Conservation (phyloP, 495 filamentous ascomycete genomes). For the Neurospora intermedia region DNA sequence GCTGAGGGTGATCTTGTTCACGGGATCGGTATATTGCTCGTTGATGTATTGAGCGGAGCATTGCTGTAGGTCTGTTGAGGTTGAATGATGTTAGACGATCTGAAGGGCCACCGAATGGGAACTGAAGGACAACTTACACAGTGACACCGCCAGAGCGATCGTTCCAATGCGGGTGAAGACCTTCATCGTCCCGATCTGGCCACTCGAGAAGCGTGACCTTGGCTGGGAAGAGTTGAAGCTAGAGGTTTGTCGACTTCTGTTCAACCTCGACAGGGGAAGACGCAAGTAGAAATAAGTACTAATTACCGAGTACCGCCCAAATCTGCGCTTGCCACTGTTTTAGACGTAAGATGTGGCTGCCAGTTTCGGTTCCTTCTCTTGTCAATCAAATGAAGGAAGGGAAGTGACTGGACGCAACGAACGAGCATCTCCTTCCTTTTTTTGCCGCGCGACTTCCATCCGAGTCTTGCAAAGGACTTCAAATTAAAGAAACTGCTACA, state of each 20-base stretch:
- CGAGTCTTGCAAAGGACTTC: not conserved
- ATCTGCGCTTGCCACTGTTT: not conserved
- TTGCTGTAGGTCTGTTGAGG: constrained; percentile 12
- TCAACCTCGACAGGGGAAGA: not conserved
- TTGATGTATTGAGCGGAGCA: constrained; percentile 15
- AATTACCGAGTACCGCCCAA: not conserved
- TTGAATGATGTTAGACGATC: constrained; percentile 6
- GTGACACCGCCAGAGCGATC: constrained; percentile 17
- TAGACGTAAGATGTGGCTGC: not conserved
- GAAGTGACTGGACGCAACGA: not conserved
- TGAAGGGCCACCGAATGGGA: not conserved
- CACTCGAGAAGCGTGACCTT: constrained; percentile 1
- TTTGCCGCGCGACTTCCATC: not conserved
- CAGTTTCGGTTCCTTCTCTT: not conserved
- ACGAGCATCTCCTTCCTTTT: not conserved
- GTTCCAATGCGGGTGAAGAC: constrained; percentile 16
- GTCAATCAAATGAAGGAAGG: not conserved
- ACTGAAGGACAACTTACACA: constrained; percentile 14
- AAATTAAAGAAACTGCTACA: no score
- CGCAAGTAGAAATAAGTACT: not conserved
- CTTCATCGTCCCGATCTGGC: constrained; percentile 20
- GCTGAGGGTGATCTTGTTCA: constrained; percentile 32
- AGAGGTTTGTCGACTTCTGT: constrained; percentile 5
- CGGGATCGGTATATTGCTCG: constrained; percentile 27
- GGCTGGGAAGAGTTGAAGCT: constrained; percentile 3